These are phyloP conservation scores for Vaccinium myrtillus DNA, from an alignment of 148 eudicot species.

Conservation along the genomic window DNA sequence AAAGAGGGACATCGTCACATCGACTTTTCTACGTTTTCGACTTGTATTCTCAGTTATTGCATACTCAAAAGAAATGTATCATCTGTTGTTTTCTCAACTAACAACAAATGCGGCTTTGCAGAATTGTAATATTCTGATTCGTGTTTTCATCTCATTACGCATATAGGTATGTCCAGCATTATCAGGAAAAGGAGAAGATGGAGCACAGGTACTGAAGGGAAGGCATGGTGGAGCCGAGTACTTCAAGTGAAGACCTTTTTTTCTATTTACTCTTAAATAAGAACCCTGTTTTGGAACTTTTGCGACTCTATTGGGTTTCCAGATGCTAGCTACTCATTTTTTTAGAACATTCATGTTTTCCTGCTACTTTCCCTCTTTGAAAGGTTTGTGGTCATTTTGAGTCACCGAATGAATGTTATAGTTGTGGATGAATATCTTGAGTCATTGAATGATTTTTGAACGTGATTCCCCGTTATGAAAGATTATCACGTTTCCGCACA, in stretches of 20 bases:
- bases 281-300: neutral
- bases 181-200: conserved; percentile 69
- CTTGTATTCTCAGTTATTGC: neutral
- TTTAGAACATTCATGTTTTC: neutral
- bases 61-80: neutral
- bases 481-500: neutral
- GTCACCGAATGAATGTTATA: neutral
- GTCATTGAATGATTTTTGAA: neutral
- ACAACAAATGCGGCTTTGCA: neutral
- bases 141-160: neutral
- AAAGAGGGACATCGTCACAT: neutral
- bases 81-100: neutral
- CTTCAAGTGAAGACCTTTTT: neutral
- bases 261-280: neutral
- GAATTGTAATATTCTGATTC: neutral
- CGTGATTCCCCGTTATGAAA: neutral
- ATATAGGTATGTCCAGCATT: conserved; percentile 54
- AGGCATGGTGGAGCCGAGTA: neutral
- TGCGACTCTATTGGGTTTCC: neutral
- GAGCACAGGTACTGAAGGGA: conserved; percentile 57
- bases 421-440: neutral
- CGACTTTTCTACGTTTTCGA: neutral
- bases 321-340: neutral
- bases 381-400: neutral
- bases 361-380: neutral